A percentile compares a stretch with the other conserved stretches of the same genome.
These are phyloP conservation scores for Cordyceps cicadae DNA, from an alignment of 2,329 filamentous ascomycete genomes.

Conservation along the genomic window DNA sequence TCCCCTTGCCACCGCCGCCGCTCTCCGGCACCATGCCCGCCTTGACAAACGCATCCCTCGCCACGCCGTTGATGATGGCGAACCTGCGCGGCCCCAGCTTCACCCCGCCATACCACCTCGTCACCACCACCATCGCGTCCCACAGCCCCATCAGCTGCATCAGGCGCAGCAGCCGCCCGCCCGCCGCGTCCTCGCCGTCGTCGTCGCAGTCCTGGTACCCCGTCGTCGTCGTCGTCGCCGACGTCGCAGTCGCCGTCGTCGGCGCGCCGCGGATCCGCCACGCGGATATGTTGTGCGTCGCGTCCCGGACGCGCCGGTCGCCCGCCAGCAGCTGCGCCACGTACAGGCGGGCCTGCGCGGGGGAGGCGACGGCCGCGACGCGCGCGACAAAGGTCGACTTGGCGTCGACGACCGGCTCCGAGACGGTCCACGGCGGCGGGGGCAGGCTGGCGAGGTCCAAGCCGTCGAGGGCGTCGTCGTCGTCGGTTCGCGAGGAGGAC, in stretches of 20 bases:
- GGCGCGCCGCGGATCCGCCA: slow-evolving; percentile 65
- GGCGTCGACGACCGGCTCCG: slow-evolving; percentile 66
- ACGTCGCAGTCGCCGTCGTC: slow-evolving; percentile 24
- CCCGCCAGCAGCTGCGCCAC: slow-evolving; percentile 68
- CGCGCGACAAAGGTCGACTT: slow-evolving; percentile 85
- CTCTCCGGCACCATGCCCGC: slow-evolving; percentile 58
- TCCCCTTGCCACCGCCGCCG: slow-evolving; percentile 34
- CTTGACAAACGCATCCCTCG: slow-evolving; percentile 73
- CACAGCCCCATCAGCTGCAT: slow-evolving; percentile 94
- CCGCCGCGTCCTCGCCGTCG: slow-evolving; percentile 90
- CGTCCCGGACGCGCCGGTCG: slow-evolving; percentile 76
- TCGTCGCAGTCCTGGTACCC: slow-evolving; percentile 87
- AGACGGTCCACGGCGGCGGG: slow-evolving; percentile 60
- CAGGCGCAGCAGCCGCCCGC: slow-evolving; percentile 73
- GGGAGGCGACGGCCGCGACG: slow-evolving; percentile 59
- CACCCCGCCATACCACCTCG: slow-evolving; percentile 89
- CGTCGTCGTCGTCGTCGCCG: slow-evolving; percentile 24
- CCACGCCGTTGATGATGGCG: slow-evolving; percentile 77
- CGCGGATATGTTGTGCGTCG: slow-evolving; percentile 92
- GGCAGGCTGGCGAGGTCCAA: slow-evolving; percentile 21
- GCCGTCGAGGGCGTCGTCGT: neutral
- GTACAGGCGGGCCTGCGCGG: slow-evolving; percentile 61
- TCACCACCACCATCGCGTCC: slow-evolving; percentile 88
- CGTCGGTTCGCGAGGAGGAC: neutral
- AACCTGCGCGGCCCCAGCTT: slow-evolving; percentile 85